Evolutionary conservation across 768 basidiomycete genomes (phyloP).

Genomic region (Hirschioporus abietinus): DNA sequence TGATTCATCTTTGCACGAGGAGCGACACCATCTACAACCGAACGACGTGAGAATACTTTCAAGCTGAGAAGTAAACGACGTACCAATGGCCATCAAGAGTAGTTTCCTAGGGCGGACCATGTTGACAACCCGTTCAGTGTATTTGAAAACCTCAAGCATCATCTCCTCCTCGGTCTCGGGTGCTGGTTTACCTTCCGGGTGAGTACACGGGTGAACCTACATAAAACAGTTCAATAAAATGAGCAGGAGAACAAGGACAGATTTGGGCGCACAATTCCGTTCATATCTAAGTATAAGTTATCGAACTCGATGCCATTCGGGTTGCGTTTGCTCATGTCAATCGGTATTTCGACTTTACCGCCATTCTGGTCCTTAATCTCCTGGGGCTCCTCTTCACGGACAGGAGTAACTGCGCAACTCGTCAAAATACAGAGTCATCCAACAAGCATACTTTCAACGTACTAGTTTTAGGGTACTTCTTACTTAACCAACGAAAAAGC

Average conservation of each 20-base stretch:
- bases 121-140: constrained; percentile 95
- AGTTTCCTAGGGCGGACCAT: constrained; percentile 95
- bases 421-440: not conserved
- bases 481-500: constrained; percentile 96
- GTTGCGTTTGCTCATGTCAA: constrained; percentile 76
- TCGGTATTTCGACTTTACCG: constrained; percentile 56
- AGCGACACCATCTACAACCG: constrained; percentile 79
- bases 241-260: constrained; percentile 2
- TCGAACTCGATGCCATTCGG: constrained; percentile 97
- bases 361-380: constrained; percentile 30
- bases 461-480: constrained; percentile 98
- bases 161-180: constrained; percentile 98
- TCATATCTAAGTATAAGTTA: constrained; percentile 98
- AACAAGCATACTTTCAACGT: constrained; percentile 21
- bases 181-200: constrained; percentile 96
- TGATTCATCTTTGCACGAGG: constrained; percentile 99
- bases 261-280: constrained; percentile 77
- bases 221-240: constrained; percentile 7
- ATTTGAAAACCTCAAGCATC: constrained; percentile 97
- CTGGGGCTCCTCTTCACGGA: constrained; percentile 37
- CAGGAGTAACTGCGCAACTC: constrained; percentile 19
- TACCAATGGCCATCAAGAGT: constrained; percentile 98
- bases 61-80: constrained; percentile 10
- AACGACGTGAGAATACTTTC: constrained; percentile 5
- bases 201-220: constrained; percentile 97